Evolutionary conservation across 1,284 basidiomycete genomes (phyloP), one percentile per base, ranked within the genome.

Genomic region (Clitocybe nebularis): DNA sequence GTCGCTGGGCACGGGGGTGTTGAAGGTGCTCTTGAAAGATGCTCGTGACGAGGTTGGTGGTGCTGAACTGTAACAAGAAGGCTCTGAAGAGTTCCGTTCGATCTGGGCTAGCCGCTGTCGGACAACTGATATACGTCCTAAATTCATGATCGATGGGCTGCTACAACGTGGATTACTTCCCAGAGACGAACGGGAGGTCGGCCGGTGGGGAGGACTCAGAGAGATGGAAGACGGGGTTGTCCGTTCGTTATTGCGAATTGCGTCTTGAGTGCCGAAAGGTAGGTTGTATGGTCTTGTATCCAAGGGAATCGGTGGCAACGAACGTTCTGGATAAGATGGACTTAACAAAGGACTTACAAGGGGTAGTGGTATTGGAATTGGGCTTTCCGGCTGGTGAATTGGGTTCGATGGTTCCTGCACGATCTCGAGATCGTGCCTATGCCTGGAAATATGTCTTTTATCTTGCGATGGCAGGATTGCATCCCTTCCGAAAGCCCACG

Each of bases 401-500:
- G 16, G 25, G 29, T 23, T 16, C 13, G 34, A 23, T 19, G 17
- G 5, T 21, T 42, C 32, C 24, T 25, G 46, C 22, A 20, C 26
- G 17, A 11, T 24, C 17, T n/a, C 29, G 32, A 6, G 20, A 20
- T 32, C 52, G 25, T 54, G 13, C 13, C 6, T 32, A 32, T 14
- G 14, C 11, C 13, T 8, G 5, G n/a, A 9, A 16, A 5, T 14
- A 11, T 17, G 3, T 16, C 20, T 14, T 9, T 29, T 30, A 35
- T 54, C 64, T 36, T 63, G 72, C 14, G 61, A 60, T 3, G 66
- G 62, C 20, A 85, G 61, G 17, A 85, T 68, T 2, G 67, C 66
- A 53, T 86, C 80, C 83, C 83, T 85, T 48, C n/a, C 11, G 11
- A 7, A n/a, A n/a, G n/a, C n/a, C n/a, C n/a, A n/a, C n/a, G n/a